A percentile compares a stretch with the other conserved stretches of the same genome.
Evolutionary conservation across 1,284 basidiomycete species (phyloP).

Genomic region (Kwoniella shivajii): DNA sequence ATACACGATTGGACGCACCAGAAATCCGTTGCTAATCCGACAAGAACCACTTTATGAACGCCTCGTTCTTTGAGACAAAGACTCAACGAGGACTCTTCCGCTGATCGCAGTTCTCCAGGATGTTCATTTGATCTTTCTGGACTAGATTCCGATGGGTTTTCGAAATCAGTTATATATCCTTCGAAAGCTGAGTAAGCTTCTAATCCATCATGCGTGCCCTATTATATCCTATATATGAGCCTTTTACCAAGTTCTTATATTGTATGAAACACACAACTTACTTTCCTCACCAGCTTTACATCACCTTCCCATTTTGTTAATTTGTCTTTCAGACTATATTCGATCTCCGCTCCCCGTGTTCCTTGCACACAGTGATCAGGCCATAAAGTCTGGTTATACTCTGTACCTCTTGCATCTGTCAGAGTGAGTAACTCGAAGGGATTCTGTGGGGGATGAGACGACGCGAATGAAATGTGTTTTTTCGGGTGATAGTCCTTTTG

Average conservation of each 20-base stretch:
- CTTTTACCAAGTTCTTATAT: no score
- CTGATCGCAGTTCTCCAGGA: slow-evolving; percentile 39
- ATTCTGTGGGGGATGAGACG: slow-evolving; percentile 56
- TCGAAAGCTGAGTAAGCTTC: slow-evolving; percentile 63
- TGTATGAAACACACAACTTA: slow-evolving; percentile 16
- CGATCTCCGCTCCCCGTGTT: slow-evolving; percentile 43
- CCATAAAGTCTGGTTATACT: slow-evolving; percentile 58
- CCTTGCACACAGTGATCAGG: slow-evolving; percentile 59
- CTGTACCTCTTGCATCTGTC: slow-evolving; percentile 39
- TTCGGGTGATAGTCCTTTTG: slow-evolving; percentile 60
- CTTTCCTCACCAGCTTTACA: slow-evolving; percentile 44
- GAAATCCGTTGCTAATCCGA: slow-evolving; percentile 66
- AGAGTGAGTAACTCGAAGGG: slow-evolving; percentile 56
- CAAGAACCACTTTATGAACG: slow-evolving; percentile 59
- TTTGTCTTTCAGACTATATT: slow-evolving; percentile 22
- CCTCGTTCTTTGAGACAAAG: slow-evolving; percentile 48
- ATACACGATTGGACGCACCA: slow-evolving; percentile 51
- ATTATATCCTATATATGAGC: not conserved
- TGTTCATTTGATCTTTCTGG: slow-evolving; percentile 5
- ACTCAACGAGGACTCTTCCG: slow-evolving; percentile 45
- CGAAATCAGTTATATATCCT: slow-evolving; percentile 33
- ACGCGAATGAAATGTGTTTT: slow-evolving; percentile 66
- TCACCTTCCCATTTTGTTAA: slow-evolving; percentile 27
- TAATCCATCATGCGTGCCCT: slow-evolving; percentile 55
- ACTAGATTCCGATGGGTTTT: slow-evolving; percentile 19